These are phyloP conservation scores for Eurotiales sp. DNA, from an alignment of 2,329 filamentous ascomycete genomes.

Conservation along the genomic window DNA sequence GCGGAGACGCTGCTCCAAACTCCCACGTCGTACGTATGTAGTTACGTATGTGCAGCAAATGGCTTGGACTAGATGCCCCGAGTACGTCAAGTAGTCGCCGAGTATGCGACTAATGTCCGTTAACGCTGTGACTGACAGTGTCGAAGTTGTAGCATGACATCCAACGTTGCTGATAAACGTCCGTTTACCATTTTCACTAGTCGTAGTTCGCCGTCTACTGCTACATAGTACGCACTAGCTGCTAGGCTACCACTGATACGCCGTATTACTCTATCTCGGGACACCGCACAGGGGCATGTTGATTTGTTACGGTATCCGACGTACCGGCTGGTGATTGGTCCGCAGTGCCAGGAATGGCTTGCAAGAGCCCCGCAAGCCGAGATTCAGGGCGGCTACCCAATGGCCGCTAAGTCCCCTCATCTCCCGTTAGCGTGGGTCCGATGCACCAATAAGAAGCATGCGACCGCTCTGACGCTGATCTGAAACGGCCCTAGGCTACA, in stretches of 20 bases:
- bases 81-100: no score
- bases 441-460: neutral
- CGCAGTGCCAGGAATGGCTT: neutral
- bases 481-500: conserved; percentile 12
- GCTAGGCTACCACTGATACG: neutral
- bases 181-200: no score
- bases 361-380: conserved; percentile 1
- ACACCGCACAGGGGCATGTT: neutral
- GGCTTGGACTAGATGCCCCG: no score
- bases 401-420: neutral
- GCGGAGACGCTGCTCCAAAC: neutral
- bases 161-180: no score
- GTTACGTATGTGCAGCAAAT: neutral
- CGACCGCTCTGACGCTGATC: conserved; percentile 10
- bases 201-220: no score
- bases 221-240: no score
- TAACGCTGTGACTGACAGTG: no score
- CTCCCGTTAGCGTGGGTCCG: no score
- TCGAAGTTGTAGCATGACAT: no score
- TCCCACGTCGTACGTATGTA: neutral
- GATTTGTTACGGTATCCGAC: neutral
- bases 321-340: neutral
- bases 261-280: neutral
- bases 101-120: no score
- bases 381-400: conserved; percentile 1